These are phyloP conservation scores for Collybia sordida DNA, from an alignment of 768 basidiomycete genomes.

Conservation along the genomic window DNA sequence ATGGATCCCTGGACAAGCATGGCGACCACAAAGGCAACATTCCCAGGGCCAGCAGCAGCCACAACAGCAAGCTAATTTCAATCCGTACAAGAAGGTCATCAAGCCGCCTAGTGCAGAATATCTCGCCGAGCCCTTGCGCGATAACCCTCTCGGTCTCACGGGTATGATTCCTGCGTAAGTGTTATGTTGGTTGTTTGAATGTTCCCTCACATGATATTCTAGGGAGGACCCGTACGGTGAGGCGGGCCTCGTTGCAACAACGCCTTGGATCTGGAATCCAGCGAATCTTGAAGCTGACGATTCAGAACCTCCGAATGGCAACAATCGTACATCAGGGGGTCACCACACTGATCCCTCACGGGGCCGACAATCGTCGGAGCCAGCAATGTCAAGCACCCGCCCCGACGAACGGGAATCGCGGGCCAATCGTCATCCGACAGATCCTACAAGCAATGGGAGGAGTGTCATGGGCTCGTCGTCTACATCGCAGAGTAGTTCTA, in stretches of 20 bases:
- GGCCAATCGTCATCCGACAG: slow-evolving; percentile 11
- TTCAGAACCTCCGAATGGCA: slow-evolving; percentile 9
- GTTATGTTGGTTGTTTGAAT: not conserved
- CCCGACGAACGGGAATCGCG: not conserved
- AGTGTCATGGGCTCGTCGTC: not conserved
- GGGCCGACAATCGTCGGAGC: slow-evolving; percentile 21
- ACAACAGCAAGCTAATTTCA: slow-evolving; percentile 29
- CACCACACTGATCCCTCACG: slow-evolving; percentile 12
- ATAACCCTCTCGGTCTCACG: slow-evolving; percentile 66
- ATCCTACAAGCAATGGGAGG: slow-evolving; percentile 6
- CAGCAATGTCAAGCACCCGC: slow-evolving; percentile 8
- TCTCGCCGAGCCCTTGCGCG: slow-evolving; percentile 51
- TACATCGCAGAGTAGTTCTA: not conserved
- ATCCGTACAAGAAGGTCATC: slow-evolving; percentile 67
- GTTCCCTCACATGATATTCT: not conserved
- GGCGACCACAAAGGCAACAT: slow-evolving; percentile 27
- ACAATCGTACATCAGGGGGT: slow-evolving; percentile 13
- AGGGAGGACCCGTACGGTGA: slow-evolving; percentile 34
- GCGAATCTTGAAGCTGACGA: slow-evolving; percentile 36
- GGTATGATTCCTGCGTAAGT: slow-evolving; percentile 68
- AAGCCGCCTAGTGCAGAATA: slow-evolving; percentile 66
- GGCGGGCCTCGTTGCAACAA: slow-evolving; percentile 26
- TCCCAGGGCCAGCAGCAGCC: slow-evolving; percentile 17
- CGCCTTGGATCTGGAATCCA: slow-evolving; percentile 79
- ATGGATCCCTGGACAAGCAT: slow-evolving; percentile 43